Conservation (phyloP, 2,329 filamentous ascomycete genomes). For the Exutisphaerella laricina region DNA sequence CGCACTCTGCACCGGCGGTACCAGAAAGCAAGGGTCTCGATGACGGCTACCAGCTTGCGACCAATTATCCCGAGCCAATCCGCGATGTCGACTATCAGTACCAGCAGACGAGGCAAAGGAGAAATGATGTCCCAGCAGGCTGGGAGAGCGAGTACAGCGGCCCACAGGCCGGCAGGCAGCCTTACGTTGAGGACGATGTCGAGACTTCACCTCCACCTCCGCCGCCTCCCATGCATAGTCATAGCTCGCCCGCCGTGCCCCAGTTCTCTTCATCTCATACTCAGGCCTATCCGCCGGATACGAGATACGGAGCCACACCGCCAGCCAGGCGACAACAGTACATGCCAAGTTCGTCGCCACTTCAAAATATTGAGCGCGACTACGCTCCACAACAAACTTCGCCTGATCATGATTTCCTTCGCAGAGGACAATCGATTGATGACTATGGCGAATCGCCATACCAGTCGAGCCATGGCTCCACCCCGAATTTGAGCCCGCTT, state of each 20-base stretch:
- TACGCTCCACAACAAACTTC: conserved; percentile 25
- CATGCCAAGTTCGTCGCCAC: conserved; percentile 25
- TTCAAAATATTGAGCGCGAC: conserved; percentile 29
- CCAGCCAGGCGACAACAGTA: conserved; percentile 25
- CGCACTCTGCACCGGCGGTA: conserved; percentile 42
- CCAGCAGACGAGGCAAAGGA: conserved; percentile 24
- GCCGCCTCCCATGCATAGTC: conserved; percentile 35
- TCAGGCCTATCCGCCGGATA: conserved; percentile 18
- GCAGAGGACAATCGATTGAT: conserved; percentile 28
- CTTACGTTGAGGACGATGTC: conserved; percentile 22
- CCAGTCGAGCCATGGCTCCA: conserved; percentile 28
- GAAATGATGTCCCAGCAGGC: conserved; percentile 25
- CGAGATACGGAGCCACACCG: conserved; percentile 21
- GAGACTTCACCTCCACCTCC: conserved; percentile 26
- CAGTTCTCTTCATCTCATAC: conserved; percentile 17
- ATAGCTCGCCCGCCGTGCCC: conserved; percentile 31
- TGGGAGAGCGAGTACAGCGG: conserved; percentile 28
- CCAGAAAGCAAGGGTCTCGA: conserved; percentile 41
- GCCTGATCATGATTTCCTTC: conserved; percentile 17
- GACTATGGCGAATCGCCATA: conserved; percentile 27
- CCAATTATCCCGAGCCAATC: conserved; percentile 31
- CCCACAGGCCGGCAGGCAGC: conserved; percentile 18
- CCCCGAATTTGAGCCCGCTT: conserved; percentile 21
- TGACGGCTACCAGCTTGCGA: conserved; percentile 28
- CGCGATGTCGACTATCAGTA: conserved; percentile 32